These are phyloP conservation scores for Intubia oerlemansii DNA, from an alignment of 2,329 filamentous ascomycete species.

Conservation along the genomic window DNA sequence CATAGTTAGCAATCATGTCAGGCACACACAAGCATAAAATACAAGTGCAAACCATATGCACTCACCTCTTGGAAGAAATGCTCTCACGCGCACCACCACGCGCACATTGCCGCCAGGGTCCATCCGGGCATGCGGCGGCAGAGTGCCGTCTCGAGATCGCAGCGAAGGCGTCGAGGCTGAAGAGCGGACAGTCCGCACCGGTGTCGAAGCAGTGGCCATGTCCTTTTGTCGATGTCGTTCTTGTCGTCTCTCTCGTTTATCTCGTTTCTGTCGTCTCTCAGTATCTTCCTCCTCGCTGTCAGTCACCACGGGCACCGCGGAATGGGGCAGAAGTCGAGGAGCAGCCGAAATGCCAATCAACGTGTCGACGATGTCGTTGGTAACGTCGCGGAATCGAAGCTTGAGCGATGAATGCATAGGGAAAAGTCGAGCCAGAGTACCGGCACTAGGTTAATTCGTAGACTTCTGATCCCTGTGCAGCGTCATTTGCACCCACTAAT, in stretches of 20 bases:
- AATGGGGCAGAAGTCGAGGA: constrained; percentile 25
- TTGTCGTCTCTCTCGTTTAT: constrained; percentile 7
- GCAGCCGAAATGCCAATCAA: constrained; percentile 19
- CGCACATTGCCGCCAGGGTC: constrained; percentile 55
- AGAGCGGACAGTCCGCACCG: constrained; percentile 26
- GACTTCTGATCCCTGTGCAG: too few relatives aligned
- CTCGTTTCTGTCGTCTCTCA: not conserved
- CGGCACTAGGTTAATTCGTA: too few relatives aligned
- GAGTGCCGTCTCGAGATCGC: constrained; percentile 47
- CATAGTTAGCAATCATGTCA: not conserved
- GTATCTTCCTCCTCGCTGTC: too few relatives aligned
- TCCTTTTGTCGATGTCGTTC: not conserved
- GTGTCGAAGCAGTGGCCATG: constrained; percentile 1
- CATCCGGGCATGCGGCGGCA: constrained; percentile 33
- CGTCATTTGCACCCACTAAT: too few relatives aligned
- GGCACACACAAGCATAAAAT: not conserved
- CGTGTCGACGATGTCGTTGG: constrained; percentile 12
- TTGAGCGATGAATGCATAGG: constrained; percentile 11
- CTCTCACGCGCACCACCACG: constrained; percentile 63
- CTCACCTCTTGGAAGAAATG: constrained; percentile 63
- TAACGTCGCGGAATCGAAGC: constrained; percentile 10
- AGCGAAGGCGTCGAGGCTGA: constrained; percentile 62
- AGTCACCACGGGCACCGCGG: too few relatives aligned
- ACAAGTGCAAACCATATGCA: too few relatives aligned
- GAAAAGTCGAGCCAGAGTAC: too few relatives aligned